Base-by-base conservation (phyloP, 2,329 filamentous ascomycete species). In the Xylaria sp. region DNA sequence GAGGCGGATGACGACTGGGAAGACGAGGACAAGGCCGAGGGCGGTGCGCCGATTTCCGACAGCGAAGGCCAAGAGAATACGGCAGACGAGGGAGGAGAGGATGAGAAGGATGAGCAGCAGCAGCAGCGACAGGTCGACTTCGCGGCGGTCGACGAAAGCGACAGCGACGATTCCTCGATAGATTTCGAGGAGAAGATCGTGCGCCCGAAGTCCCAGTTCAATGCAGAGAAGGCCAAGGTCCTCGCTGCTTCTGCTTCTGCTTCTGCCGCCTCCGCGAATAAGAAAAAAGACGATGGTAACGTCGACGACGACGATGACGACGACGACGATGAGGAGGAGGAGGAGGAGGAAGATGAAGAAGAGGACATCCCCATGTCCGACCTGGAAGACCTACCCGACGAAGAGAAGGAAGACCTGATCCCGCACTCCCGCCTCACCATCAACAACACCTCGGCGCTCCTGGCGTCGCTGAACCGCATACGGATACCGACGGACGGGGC, bases 341-440 rank as follows among this genome's bases (percentile, higher is more conserved):
- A 85, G 0, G 84, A 87, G 0, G 87, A 87, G 1, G 85, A 88
- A 0, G 88, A 89, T 19, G 89, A 92, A 4, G 90, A 93, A 41
- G 91, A 94, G 62, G 92, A 95, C 61, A 92, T 97, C 41, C 88
- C 92, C 3, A 84, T 96, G 60, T 96, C 91, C 26, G 92, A 97
- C 66, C 86, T 94, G 47, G 89, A 90, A 66, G 90, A 90, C 48
- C 76, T 86, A 22, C 77, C 89, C 49, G 91, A 90, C 18, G 89
- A 90, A 60, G 92, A 95, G 66, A 88, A 85, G 66, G 90, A 90
- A 74, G 92, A 96, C 69, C 83, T 96, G 39, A 85, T 96, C 57
- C 91, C 92, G 16, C 90, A 96, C 76, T 91, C 94, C 71, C 90
- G 92, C 66, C 87, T 97, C 62, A 97, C 92, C 48, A 97, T 97